These are phyloP conservation scores for Fusarium sp. DNA, from an alignment of 2,329 filamentous ascomycete genomes.

Conservation along the genomic window DNA sequence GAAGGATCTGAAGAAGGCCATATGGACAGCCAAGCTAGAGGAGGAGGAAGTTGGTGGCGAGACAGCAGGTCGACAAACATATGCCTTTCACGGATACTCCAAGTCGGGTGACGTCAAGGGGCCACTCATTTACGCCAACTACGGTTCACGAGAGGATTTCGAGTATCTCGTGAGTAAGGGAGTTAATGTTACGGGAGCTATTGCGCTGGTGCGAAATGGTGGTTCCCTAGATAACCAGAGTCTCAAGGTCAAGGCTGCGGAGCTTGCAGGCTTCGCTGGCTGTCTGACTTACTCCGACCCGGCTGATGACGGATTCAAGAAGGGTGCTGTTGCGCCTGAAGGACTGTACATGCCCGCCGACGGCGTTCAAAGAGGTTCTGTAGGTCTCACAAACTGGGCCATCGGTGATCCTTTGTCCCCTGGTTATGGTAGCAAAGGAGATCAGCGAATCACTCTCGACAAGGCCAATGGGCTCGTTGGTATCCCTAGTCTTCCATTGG, in stretches of 20 bases:
- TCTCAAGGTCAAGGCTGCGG: constrained; percentile 90
- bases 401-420: constrained; percentile 93
- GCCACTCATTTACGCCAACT: constrained; percentile 91
- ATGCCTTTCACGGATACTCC: constrained; percentile 89
- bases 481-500: constrained; percentile 90
- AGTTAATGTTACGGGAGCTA: constrained; percentile 80
- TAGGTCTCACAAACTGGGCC: constrained; percentile 84
- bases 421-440: constrained; percentile 79
- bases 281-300: constrained; percentile 96
- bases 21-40: constrained; percentile 86
- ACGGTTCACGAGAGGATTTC: constrained; percentile 88
- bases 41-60: constrained; percentile 77
- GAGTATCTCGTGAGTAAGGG: constrained; percentile 75
- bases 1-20: constrained; percentile 65
- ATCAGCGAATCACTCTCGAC: constrained; percentile 73
- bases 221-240: constrained; percentile 78
- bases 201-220: constrained; percentile 85
- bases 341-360: constrained; percentile 85
- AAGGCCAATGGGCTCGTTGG: constrained; percentile 78
- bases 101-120: constrained; percentile 88
- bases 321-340: constrained; percentile 78
- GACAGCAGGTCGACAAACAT: constrained; percentile 74
- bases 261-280: constrained; percentile 85
- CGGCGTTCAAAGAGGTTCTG: constrained; percentile 83
- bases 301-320: constrained; percentile 81